These are phyloP conservation scores for Fraxinus nigra DNA, from an alignment of 305 asterid genomes.

Conservation along the genomic window DNA sequence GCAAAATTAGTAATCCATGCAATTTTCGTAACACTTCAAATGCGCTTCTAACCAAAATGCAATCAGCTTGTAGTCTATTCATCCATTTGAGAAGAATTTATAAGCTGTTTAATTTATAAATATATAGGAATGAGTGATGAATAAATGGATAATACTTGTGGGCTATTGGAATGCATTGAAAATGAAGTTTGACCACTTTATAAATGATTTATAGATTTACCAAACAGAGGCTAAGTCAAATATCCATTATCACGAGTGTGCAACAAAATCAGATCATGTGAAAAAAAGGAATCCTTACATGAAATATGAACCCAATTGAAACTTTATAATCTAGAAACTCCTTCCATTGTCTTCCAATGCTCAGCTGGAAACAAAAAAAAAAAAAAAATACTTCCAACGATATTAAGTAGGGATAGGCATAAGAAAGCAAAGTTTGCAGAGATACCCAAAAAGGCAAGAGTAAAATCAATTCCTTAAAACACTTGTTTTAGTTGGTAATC, in stretches of 20 bases:
- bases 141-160: background rate
- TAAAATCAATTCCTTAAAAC: background rate
- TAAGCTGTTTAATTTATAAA: too few species aligned
- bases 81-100: background rate
- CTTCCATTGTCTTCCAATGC: constrained; percentile 94
- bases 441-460: background rate
- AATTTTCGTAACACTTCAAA: background rate
- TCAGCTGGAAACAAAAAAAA: constrained; percentile 57
- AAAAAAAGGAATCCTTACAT: constrained; percentile 42
- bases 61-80: background rate
- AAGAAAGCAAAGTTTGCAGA: background rate
- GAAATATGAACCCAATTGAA: constrained; percentile 66
- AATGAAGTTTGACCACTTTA: background rate
- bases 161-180: background rate
- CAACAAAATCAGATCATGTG: background rate
- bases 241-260: background rate
- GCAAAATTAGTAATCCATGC: background rate
- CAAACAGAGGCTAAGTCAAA: too few species aligned
- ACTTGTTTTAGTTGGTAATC: background rate
- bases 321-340: constrained; percentile 76
- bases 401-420: background rate
- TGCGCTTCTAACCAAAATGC: background rate
- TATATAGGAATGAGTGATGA: background rate
- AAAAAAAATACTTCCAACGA: too few species aligned
- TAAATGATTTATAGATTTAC: too few species aligned